Evolutionary conservation across 140 eudicot genomes (phyloP).

Genomic region (Erigeron philadelphicus): DNA sequence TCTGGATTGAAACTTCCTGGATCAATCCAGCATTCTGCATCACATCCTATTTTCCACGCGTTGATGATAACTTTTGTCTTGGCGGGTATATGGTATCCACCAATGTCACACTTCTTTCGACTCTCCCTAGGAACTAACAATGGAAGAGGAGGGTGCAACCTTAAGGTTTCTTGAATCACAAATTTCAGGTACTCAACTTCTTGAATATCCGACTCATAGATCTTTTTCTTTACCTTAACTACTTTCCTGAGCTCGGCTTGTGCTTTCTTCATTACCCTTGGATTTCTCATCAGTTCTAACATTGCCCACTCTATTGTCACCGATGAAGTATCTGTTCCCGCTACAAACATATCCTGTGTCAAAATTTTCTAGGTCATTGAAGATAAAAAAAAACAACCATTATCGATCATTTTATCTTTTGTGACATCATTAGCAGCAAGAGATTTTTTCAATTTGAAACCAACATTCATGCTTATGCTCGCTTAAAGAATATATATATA

Average conservation of each 20-base stretch:
- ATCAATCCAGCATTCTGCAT: neutral
- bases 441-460: too few species aligned
- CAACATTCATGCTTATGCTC: too few species aligned
- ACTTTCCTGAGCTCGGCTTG: slow-evolving; percentile 4
- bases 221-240: neutral
- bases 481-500: too few species aligned
- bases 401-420: too few species aligned
- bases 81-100: slow-evolving; percentile 5
- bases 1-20: neutral
- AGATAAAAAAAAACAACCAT: too few species aligned
- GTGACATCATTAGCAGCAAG: too few species aligned
- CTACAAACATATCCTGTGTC: neutral
- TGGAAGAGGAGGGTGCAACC: slow-evolving; percentile 11
- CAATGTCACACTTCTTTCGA: neutral
- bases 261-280: neutral
- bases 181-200: neutral
- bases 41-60: neutral
- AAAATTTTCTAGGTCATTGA: neutral
- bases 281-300: slow-evolving; percentile 2
- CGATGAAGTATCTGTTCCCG: neutral
- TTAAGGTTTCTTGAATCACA: slow-evolving; percentile 2
- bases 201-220: slow-evolving; percentile 4
- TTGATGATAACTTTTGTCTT: slow-evolving; percentile 3
- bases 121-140: slow-evolving; percentile 3
- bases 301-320: slow-evolving; percentile 1